phyloP scores from a whole-genome alignment of 1,139 yeast genomes.

The Taphrina flavorubra region DNA sequence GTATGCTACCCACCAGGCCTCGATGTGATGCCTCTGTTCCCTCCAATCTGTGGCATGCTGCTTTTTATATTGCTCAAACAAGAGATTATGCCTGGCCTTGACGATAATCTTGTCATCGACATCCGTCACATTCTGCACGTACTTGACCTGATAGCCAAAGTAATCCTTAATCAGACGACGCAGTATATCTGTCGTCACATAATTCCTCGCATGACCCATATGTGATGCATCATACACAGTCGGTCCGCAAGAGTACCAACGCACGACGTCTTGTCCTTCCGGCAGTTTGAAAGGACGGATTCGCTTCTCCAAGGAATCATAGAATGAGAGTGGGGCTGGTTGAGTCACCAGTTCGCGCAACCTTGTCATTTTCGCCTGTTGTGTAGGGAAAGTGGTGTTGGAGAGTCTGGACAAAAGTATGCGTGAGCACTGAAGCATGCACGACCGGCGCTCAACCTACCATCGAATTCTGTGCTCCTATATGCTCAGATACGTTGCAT shows the following conservation, averaged over 20 bases:
- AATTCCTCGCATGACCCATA: conserved; percentile 99
- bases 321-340: conserved; percentile 26
- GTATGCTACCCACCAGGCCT: conserved; percentile 59
- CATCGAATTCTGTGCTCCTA: background rate
- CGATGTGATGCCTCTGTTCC: conserved; percentile 54
- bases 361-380: background rate
- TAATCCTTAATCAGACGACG: conserved; percentile 86
- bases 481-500: background rate
- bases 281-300: conserved; percentile 24
- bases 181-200: conserved; percentile 90
- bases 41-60: conserved; percentile 40
- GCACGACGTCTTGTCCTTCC: conserved; percentile 53
- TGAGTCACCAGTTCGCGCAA: conserved; percentile 14
- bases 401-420: background rate
- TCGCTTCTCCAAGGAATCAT: conserved; percentile 32
- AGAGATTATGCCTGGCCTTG: conserved; percentile 86
- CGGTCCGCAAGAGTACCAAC: conserved; percentile 99
- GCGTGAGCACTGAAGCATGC: conserved; percentile 6
- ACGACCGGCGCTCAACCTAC: conserved; percentile 9
- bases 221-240: conserved; percentile 97
- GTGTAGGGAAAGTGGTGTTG: background rate
- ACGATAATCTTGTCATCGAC: conserved; percentile 95
- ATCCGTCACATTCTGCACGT: conserved; percentile 96
- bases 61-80: conserved; percentile 64
- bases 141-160: conserved; percentile 83